Conservation (phyloP, 805 yeast species). For the Ogataea nonfermentans region DNA sequence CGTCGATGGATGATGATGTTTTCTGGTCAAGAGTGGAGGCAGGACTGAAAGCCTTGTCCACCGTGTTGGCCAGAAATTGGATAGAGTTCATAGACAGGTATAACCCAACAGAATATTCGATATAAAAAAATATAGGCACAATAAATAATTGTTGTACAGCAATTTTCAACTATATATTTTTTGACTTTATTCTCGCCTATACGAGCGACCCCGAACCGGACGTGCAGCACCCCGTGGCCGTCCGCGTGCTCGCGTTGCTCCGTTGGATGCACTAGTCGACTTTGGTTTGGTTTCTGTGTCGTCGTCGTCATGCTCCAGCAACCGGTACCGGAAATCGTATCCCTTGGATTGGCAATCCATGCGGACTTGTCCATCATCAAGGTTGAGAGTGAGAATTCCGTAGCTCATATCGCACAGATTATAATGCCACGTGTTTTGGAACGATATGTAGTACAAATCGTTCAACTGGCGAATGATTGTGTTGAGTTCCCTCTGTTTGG, state of each 20-base stretch:
- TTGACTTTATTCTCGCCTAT: slow-evolving; percentile 4
- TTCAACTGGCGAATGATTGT: slow-evolving; percentile 48
- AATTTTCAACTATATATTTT: not conserved
- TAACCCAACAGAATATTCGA: slow-evolving; percentile 7
- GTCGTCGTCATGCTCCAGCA: slow-evolving; percentile 9
- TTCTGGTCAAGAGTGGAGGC: slow-evolving; percentile 8
- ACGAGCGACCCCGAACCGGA: slow-evolving; percentile 7
- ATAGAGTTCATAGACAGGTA: slow-evolving; percentile 29
- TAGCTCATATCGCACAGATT: slow-evolving; percentile 60
- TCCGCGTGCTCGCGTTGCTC: slow-evolving; percentile 8
- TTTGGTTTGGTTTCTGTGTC: slow-evolving; percentile 1
- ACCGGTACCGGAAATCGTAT: slow-evolving; percentile 57
- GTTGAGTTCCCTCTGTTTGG: slow-evolving; percentile 39
- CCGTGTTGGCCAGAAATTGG: slow-evolving; percentile 33
- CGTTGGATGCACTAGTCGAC: slow-evolving; percentile 3
- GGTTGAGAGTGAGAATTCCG: slow-evolving; percentile 47
- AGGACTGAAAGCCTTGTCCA: slow-evolving; percentile 31
- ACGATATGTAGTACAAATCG: slow-evolving; percentile 61
- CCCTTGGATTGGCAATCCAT: slow-evolving; percentile 58
- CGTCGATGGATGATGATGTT: slow-evolving; percentile 8
- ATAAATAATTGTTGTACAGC: slow-evolving; percentile 4
- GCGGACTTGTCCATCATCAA: slow-evolving; percentile 46
- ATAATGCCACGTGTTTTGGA: slow-evolving; percentile 75
- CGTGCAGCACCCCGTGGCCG: slow-evolving; percentile 4
- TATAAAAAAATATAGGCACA: not conserved